Evolutionary conservation across 257 asterid genomes (phyloP).

Genomic region (Ballota nigra): DNA sequence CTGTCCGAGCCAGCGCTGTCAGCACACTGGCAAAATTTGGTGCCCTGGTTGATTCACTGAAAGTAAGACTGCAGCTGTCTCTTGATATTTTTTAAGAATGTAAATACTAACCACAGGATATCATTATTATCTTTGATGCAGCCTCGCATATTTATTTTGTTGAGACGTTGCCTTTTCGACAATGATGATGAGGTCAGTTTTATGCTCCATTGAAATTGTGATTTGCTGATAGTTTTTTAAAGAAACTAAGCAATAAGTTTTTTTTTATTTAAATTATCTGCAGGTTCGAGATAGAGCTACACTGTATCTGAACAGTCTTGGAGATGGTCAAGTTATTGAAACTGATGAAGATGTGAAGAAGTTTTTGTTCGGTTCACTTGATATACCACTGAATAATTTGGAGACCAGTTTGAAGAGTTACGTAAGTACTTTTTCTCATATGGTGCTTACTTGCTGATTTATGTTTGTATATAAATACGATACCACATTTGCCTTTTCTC

Average conservation of each 20-base stretch:
- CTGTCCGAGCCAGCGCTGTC: slow-evolving; percentile 94
- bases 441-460: slow-evolving; percentile 14
- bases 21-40: slow-evolving; percentile 95
- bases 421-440: slow-evolving; percentile 35
- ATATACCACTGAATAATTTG: slow-evolving; percentile 70
- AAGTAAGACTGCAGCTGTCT: slow-evolving; percentile 42
- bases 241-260: not conserved
- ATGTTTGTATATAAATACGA: not conserved
- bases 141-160: slow-evolving; percentile 81
- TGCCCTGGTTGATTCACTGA: slow-evolving; percentile 78
- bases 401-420: slow-evolving; percentile 89
- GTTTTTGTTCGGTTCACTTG: slow-evolving; percentile 89
- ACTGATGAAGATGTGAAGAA: slow-evolving; percentile 81
- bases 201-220: slow-evolving; percentile 10
- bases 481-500: not conserved
- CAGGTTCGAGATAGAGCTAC: slow-evolving; percentile 99
- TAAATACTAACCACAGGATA: slow-evolving; percentile 20
- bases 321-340: slow-evolving; percentile 90
- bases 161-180: slow-evolving; percentile 89
- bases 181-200: slow-evolving; percentile 87
- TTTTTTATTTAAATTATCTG: not conserved
- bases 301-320: slow-evolving; percentile 92
- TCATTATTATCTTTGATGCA: slow-evolving; percentile 40
- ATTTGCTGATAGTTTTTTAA: slow-evolving; percentile 5
- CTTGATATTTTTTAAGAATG: not conserved